Conservation (phyloP, 495 filamentous ascomycete genomes). For the Talaromyces thailandensis region DNA sequence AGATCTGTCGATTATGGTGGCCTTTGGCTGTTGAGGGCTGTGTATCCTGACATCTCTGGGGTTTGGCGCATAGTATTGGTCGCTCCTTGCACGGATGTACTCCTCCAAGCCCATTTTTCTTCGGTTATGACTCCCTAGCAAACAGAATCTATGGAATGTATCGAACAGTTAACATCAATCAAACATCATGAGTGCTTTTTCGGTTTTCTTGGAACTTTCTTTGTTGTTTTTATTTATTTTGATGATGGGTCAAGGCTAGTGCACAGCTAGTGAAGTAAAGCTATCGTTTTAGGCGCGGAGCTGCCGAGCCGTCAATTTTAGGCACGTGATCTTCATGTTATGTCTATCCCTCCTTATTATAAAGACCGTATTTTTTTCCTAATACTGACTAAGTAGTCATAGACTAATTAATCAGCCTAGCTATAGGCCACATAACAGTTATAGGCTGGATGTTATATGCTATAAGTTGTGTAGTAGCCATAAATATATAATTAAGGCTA, state of each 20-base stretch:
- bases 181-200: background rate
- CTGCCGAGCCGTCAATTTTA: background rate
- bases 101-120: constrained; percentile 3
- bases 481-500: no score
- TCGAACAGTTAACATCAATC: background rate
- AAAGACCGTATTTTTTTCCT: no score
- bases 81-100: constrained; percentile 3
- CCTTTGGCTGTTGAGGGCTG: background rate
- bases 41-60: background rate
- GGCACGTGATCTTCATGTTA: background rate
- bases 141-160: background rate
- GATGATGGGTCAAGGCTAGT: background rate
- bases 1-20: background rate
- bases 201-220: background rate
- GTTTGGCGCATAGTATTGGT: constrained; percentile 9
- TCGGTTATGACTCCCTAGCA: background rate
- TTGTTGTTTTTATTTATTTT: background rate
- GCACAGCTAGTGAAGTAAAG: background rate
- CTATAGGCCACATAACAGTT: no score
- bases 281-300: background rate
- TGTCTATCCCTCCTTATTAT: background rate
- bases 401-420: no score
- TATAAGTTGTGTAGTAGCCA: no score
- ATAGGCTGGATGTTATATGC: no score
- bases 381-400: no score